These are phyloP conservation scores for Colletotrichum tamarilloi DNA, from an alignment of 2,329 filamentous ascomycete genomes.

Conservation along the genomic window DNA sequence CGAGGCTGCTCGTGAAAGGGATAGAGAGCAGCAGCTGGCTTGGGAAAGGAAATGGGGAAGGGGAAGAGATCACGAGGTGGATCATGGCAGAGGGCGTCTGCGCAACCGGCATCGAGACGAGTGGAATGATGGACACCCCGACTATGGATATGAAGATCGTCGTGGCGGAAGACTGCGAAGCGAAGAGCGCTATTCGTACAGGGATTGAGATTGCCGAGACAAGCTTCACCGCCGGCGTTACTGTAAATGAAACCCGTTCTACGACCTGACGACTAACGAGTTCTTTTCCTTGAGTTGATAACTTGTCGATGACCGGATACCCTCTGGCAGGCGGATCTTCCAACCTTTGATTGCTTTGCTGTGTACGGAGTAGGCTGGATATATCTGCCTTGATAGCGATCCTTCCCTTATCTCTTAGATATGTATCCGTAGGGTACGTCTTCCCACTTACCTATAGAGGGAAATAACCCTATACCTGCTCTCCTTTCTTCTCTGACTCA, in stretches of 20 bases:
- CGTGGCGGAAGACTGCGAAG: conserved; percentile 27
- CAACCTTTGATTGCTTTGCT: too few relatives aligned
- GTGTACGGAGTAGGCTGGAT: too few relatives aligned
- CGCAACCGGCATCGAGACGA: conserved; percentile 39
- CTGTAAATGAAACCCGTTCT: neutral
- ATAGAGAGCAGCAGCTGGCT: conserved; percentile 43
- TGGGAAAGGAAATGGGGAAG: conserved; percentile 49
- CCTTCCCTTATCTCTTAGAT: too few relatives aligned
- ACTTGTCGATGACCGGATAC: neutral
- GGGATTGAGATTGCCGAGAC: neutral
- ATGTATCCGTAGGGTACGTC: too few relatives aligned
- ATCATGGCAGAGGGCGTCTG: conserved; percentile 37
- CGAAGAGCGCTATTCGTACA: conserved; percentile 25
- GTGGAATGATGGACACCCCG: conserved; percentile 38
- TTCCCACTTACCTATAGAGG: too few relatives aligned
- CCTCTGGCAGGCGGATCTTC: too few relatives aligned
- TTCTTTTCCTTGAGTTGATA: neutral
- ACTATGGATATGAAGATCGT: conserved; percentile 41
- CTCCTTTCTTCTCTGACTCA: too few relatives aligned
- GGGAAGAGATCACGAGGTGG: conserved; percentile 29
- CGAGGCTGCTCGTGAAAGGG: conserved; percentile 50
- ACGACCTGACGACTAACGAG: conserved; percentile 2
- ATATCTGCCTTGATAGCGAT: too few relatives aligned
- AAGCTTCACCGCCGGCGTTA: neutral
- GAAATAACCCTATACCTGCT: too few relatives aligned